Evolutionary conservation across 441 rosid species (phyloP), one percentile per base, ranked within the genome.

Genomic region (Capsella rubella): DNA sequence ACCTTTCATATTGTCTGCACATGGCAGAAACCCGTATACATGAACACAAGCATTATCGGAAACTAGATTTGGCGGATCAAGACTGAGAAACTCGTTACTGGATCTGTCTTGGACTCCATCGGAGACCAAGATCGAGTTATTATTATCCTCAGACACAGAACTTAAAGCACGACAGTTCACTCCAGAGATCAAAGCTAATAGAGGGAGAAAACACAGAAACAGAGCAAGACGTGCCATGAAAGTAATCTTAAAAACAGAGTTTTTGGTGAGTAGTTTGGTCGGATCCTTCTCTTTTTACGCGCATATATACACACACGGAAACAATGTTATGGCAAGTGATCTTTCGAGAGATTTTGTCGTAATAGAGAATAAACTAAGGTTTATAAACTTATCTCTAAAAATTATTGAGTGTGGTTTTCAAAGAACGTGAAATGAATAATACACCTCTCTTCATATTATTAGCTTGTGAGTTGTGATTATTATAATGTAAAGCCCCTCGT

Each of bases 11-110:
- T 70, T 76, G 27, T 76, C 79, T 53, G 79, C 74, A 46, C 79
- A 69, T 34, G 79, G 79, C 0, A 75, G 52, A 62, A 75, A 75
- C 53, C 71, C 76, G 15, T 77, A 77, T 12, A 66, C 64, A 71
- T 71, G 77, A 51, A 66, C 45, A 42, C 76, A 75, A 7, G 45
- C 60, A 16, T 50, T 11, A 47, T 70, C 49, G 61, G 61, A 70
- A 39, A 63, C 0, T 18, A 13, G 73, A 28, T 55, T 46, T 37
- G 28, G 28, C 16, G 42, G 50, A 40, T 71, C 54, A 4, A 77
- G 72, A 50, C 35, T 57, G 15, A 64, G 68, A 66, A 9, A 12
- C 6, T 58, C 57, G 14, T 54, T 2, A 43, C 21, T 62, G 49
- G 69, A 53, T 12, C 49, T 49, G 6, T 60, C 56, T 43, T 75